Conservation (phyloP, 768 basidiomycete genomes). For the Arthromyces matolae region DNA sequence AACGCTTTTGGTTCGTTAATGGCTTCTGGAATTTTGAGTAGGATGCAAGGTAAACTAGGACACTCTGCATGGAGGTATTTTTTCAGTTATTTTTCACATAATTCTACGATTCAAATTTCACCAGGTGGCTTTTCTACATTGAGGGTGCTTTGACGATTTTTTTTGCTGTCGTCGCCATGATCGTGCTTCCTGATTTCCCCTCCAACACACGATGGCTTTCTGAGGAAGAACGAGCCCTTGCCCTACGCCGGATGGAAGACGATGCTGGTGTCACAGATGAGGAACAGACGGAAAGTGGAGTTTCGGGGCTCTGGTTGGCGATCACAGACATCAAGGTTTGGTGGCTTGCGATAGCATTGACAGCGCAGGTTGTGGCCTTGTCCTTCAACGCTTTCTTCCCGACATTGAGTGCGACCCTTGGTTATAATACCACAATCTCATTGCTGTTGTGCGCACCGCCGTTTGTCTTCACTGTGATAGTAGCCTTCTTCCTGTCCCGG, state of each 20-base stretch:
- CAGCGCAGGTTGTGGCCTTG: constrained; percentile 47
- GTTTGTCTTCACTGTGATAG: constrained; percentile 59
- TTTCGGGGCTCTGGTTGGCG: constrained; percentile 52
- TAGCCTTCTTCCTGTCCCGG: constrained; percentile 52
- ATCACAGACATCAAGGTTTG: constrained; percentile 72
- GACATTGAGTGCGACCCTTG: constrained; percentile 66
- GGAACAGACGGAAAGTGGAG: constrained; percentile 22
- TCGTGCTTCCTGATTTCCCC: constrained; percentile 75
- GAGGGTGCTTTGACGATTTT: constrained; percentile 58
- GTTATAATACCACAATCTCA: constrained; percentile 59
- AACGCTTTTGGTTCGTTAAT: constrained; percentile 83
- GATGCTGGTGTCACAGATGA: constrained; percentile 38
- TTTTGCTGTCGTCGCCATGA: constrained; percentile 48
- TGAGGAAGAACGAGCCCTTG: constrained; percentile 51
- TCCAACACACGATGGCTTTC: constrained; percentile 54
- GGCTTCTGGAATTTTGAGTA: constrained; percentile 69
- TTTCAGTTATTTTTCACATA: not conserved
- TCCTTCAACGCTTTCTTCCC: constrained; percentile 75
- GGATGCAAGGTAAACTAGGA: constrained; percentile 68
- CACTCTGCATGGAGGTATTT: constrained; percentile 67
- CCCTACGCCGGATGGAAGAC: constrained; percentile 58
- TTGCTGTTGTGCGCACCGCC: constrained; percentile 56
- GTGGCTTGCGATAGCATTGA: constrained; percentile 41
- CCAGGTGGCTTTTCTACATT: constrained; percentile 69
- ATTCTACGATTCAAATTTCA: not conserved